Base-by-base conservation (phyloP, 768 basidiomycete species). In the Vararia minispora region DNA sequence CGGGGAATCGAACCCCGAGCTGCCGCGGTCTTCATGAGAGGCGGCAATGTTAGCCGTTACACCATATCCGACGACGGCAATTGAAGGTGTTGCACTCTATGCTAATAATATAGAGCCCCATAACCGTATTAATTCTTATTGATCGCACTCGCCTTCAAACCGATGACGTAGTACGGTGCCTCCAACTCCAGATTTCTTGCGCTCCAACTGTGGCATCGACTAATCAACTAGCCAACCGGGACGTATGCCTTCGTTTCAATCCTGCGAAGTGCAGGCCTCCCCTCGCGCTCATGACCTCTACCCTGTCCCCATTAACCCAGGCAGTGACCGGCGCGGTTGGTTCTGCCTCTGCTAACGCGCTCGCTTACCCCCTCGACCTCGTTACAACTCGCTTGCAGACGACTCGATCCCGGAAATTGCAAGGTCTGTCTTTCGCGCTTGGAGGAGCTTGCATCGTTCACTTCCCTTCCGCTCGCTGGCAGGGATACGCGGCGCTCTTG, bases 211-310 rank as follows among this genome's bases (percentile, higher is more conserved):
- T n/a, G n/a, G n/a, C n/a, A n/a, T n/a, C n/a, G n/a, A n/a, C n/a
- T n/a, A n/a, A n/a, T n/a, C n/a, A n/a, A n/a, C n/a, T n/a, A n/a
- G n/a, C n/a, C n/a, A n/a, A n/a, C n/a, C n/a, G n/a, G n/a, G n/a
- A n/a, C n/a, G n/a, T n/a, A n/a, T n/a, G n/a, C n/a, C n/a, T n/a
- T n/a, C n/a, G n/a, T n/a, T n/a, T n/a, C n/a, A n/a, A n/a, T n/a
- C n/a, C n/a, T n/a, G n/a, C n/a, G n/a, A n/a, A n/a, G n/a, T n/a
- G n/a, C n/a, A n/a, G n/a, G n/a, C n/a, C n/a, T n/a, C n/a, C n/a
- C n/a, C n/a, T n/a, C n/a, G n/a, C n/a, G n/a, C n/a, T n/a, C n/a
- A 76, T 76, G 74, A 72, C 75, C 6, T 72, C 69, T 41, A 64
- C 68, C 0, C 61, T 79, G 2, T 74, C 76, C 3, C 76, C 76